Evolutionary conservation across 352 stramenopile genomes (phyloP).

Genomic region (Globisporangium splendens): DNA sequence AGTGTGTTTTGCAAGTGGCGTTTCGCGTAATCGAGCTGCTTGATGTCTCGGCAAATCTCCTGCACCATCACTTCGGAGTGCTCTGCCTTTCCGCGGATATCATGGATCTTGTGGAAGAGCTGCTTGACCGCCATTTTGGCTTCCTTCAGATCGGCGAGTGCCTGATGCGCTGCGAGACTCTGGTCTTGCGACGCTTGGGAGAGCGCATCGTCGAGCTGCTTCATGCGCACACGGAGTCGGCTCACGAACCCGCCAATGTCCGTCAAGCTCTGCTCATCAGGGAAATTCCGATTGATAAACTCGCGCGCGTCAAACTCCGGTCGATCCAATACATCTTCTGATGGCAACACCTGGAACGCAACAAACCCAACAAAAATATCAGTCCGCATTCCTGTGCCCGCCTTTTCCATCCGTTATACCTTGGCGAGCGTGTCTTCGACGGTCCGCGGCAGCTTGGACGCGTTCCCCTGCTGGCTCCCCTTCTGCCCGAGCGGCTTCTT

Average conservation of each 20-base stretch:
- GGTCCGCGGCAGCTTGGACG: constrained; percentile 43
- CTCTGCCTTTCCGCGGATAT: constrained; percentile 93
- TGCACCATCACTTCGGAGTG: constrained; percentile 96
- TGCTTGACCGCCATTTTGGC: constrained; percentile 84
- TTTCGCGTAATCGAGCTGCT: constrained; percentile 98
- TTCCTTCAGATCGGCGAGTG: constrained; percentile 80
- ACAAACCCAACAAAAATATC: background rate
- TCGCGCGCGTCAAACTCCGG: constrained; percentile 89
- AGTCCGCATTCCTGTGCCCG: background rate
- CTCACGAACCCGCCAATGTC: constrained; percentile 85
- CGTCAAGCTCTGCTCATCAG: constrained; percentile 75
- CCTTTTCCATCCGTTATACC: constrained; percentile 18
- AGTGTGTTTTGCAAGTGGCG: constrained; percentile 94
- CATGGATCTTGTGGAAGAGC: constrained; percentile 90
- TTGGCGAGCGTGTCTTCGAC: constrained; percentile 54
- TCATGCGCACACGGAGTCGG: constrained; percentile 72
- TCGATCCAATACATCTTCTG: constrained; percentile 83
- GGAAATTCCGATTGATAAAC: constrained; percentile 93
- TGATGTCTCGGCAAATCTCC: constrained; percentile 98
- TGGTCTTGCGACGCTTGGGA: constrained; percentile 79
- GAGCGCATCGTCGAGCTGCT: constrained; percentile 78
- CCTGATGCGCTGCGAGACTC: constrained; percentile 66
- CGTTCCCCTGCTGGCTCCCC: constrained; percentile 17
- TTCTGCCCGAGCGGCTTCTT: constrained; percentile 8
- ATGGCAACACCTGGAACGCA: constrained; percentile 61